phyloP scores from a whole-genome alignment of 83 land plant genomes.

The Diphasiastrum complanatum region DNA sequence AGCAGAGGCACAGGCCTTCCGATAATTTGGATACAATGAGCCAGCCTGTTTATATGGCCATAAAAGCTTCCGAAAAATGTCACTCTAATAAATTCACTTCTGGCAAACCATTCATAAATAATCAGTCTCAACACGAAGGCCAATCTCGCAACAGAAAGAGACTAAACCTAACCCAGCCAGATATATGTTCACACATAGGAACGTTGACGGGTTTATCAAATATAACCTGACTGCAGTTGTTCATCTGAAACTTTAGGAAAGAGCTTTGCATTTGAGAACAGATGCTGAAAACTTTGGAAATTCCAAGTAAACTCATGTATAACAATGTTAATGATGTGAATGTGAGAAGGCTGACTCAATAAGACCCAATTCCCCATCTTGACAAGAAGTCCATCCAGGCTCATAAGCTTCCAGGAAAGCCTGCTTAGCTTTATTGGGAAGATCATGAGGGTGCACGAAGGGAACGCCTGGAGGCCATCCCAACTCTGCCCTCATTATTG shows the following conservation, averaged over 20 bases:
- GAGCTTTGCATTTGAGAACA: not conserved
- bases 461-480: conserved; percentile 97
- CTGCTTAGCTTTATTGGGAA: conserved; percentile 87
- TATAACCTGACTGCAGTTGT: too few relatives aligned
- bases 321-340: conserved; percentile 34
- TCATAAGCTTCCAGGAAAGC: conserved; percentile 94
- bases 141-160: not conserved
- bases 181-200: too few relatives aligned
- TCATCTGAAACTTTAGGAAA: too few relatives aligned
- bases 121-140: not conserved
- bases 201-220: too few relatives aligned
- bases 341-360: conserved; percentile 49
- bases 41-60: conserved; percentile 14
- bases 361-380: conserved; percentile 68
- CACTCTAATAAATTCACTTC: conserved; percentile 28
- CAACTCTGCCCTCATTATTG: conserved; percentile 55
- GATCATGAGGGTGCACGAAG: conserved; percentile 95
- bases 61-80: conserved; percentile 21
- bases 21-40: conserved; percentile 19
- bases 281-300: not conserved
- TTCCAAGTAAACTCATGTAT: conserved; percentile 11
- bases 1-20: conserved; percentile 26
- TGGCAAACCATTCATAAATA: not conserved
- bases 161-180: too few relatives aligned
- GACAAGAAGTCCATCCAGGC: conserved; percentile 86